These are phyloP conservation scores for Boletus vinaceobasis DNA, from an alignment of 768 basidiomycete species.

Conservation along the genomic window DNA sequence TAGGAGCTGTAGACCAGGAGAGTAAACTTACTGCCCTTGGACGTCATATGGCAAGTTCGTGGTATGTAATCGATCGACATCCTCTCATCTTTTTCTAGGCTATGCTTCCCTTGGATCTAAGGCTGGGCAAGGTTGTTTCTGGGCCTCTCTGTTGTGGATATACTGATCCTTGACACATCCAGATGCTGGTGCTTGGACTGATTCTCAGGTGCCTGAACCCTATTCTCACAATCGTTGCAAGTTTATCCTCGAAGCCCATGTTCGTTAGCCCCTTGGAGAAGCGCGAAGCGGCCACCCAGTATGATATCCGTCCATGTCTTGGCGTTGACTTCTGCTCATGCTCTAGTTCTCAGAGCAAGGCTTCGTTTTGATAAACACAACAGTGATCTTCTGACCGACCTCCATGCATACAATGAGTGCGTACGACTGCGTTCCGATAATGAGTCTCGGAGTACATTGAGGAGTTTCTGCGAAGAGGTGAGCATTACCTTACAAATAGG, in stretches of 20 bases:
- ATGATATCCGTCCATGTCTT: conserved; percentile 18
- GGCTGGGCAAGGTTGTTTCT: conserved; percentile 69
- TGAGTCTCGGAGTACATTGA: conserved; percentile 43
- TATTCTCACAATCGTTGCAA: conserved; percentile 75
- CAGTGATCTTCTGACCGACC: conserved; percentile 84
- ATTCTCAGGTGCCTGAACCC: conserved; percentile 84
- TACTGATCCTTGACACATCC: neutral
- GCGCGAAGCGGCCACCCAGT: conserved; percentile 77
- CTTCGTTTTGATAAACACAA: conserved; percentile 63
- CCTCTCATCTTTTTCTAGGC: conserved; percentile 43
- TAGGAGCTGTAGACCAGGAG: conserved; percentile 70
- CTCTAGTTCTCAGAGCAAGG: conserved; percentile 53
- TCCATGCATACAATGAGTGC: conserved; percentile 70
- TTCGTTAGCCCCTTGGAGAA: conserved; percentile 81
- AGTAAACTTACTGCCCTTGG: conserved; percentile 79
- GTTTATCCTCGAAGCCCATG: conserved; percentile 83
- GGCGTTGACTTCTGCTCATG: neutral
- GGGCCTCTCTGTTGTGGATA: neutral
- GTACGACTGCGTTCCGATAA: conserved; percentile 47
- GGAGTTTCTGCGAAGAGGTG: conserved; percentile 72
- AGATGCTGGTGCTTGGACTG: conserved; percentile 86
- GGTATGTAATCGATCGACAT: neutral
- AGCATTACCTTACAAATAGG: too few species aligned
- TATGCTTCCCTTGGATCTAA: conserved; percentile 82
- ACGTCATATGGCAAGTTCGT: conserved; percentile 58